Evolutionary conservation across 1,139 yeast genomes (phyloP), one percentile per base, ranked within the genome.

Genomic region (Schwanniomyces etchellsii): DNA sequence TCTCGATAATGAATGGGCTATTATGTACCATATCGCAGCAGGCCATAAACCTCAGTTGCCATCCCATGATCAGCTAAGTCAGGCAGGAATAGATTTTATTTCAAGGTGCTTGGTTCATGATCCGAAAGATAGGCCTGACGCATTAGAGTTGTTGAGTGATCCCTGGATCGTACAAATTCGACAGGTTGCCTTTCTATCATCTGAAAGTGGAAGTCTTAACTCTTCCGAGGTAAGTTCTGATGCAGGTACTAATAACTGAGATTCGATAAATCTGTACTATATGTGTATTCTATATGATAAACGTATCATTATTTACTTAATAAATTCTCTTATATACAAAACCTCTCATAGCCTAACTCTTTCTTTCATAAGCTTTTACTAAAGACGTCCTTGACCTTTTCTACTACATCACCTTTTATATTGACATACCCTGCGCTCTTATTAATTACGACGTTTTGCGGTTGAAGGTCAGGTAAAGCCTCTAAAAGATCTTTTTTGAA

Each of bases 11-110:
- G 97, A 89, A 52, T 91, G 95, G 95, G 96, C 97, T 1, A 86
- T 91, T 30, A 89, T 91, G 97, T 91, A 89, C 50, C 96, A 88
- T 54, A 91, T 91, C 47, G 97, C 97, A 1, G 95, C 95, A 1
- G 96, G 96, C 1, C 94, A 86, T 49, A 69, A 78, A 40, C 98
- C 98, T 1, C 88, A 76, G 45, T 64, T 91, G 34, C 98, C 98
- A 3, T 57, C 79, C 1, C 57, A 71, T 2, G 93, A 83, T 36
- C 96, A 88, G 53, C 62, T 91, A 33, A 78, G 93, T 43, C 73
- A 69, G 20, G 74, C 66, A 12, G 97, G 98, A 12, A 71, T 70
- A 31, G 66, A 65, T 24, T 89, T 91, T 52, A 58, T 91, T 42
- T 64, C 77, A 16, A 71, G 81, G 42, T 85, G 96, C 51, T 66